Evolutionary conservation across 1,284 basidiomycete species (phyloP).

Genomic region (Hymenochaete sp.): DNA sequence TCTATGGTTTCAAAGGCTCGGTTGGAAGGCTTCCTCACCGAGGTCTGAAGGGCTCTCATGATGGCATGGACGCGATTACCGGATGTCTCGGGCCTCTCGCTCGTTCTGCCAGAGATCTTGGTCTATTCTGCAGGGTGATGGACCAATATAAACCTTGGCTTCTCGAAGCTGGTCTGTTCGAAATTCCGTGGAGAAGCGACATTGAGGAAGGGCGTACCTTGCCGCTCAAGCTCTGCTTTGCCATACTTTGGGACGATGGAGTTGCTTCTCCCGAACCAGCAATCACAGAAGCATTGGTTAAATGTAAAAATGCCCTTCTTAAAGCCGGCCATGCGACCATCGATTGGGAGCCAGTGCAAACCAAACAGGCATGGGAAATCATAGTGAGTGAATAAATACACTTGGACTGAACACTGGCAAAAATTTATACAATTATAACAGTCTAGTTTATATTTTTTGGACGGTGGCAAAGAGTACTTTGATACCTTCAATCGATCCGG

Average conservation of each 20-base stretch:
- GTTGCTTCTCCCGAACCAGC: constrained; percentile 49
- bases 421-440: too few relatives aligned
- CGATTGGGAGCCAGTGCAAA: constrained; percentile 38
- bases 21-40: constrained; percentile 43
- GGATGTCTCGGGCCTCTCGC: constrained; percentile 47
- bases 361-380: constrained; percentile 40
- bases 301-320: constrained; percentile 34
- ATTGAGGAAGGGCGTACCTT: constrained; percentile 32
- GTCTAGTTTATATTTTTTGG: constrained; percentile 41
- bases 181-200: constrained; percentile 44
- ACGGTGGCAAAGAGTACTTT: constrained; percentile 40
- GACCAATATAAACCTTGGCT: constrained; percentile 45
- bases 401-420: background rate
- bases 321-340: constrained; percentile 48
- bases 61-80: constrained; percentile 46
- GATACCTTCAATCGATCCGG: constrained; percentile 29
- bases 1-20: constrained; percentile 49
- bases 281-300: constrained; percentile 37
- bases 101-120: constrained; percentile 43
- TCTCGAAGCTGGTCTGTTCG: constrained; percentile 41
- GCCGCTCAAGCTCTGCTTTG: constrained; percentile 40
- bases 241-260: constrained; percentile 47
- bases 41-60: constrained; percentile 41
- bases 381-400: constrained; percentile 35
- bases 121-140: constrained; percentile 45